Conservation (phyloP, 352 stramenopile genomes). For the Phytophthora sp. region DNA sequence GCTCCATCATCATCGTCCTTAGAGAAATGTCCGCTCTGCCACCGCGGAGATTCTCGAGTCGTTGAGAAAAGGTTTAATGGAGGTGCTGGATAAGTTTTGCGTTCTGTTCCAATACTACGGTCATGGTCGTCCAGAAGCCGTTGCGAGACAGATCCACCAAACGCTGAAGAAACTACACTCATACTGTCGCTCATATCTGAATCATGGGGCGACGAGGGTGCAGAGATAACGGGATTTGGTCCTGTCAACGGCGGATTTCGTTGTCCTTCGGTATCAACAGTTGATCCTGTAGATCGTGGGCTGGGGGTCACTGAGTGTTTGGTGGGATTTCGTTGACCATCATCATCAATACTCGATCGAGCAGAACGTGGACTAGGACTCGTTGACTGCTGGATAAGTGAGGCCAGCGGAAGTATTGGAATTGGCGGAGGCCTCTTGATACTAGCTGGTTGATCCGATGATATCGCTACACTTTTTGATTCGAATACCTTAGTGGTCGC, state of each 20-base stretch:
- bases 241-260: neutral
- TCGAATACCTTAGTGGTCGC: constrained; percentile 3
- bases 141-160: constrained; percentile 22
- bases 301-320: constrained; percentile 11
- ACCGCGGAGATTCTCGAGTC: constrained; percentile 20
- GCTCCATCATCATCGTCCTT: constrained; percentile 16
- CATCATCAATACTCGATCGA: constrained; percentile 32
- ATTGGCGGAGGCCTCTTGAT: constrained; percentile 19
- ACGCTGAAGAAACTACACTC: constrained; percentile 28
- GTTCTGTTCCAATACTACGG: neutral
- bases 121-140: constrained; percentile 19
- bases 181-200: constrained; percentile 32
- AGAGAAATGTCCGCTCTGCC: constrained; percentile 27
- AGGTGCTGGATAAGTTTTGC: constrained; percentile 5
- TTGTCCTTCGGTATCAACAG: constrained; percentile 19
- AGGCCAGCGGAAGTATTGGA: constrained; percentile 19
- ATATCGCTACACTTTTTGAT: constrained; percentile 3
- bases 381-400: constrained; percentile 18
- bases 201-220: constrained; percentile 23
- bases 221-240: constrained; percentile 16
- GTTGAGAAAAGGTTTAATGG: neutral
- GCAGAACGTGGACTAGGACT: constrained; percentile 21
- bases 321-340: constrained; percentile 6
- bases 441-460: neutral
- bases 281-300: constrained; percentile 22